Evolutionary conservation across 352 stramenopile species (phyloP).

Genomic region (Phytophthora citrophthora): DNA sequence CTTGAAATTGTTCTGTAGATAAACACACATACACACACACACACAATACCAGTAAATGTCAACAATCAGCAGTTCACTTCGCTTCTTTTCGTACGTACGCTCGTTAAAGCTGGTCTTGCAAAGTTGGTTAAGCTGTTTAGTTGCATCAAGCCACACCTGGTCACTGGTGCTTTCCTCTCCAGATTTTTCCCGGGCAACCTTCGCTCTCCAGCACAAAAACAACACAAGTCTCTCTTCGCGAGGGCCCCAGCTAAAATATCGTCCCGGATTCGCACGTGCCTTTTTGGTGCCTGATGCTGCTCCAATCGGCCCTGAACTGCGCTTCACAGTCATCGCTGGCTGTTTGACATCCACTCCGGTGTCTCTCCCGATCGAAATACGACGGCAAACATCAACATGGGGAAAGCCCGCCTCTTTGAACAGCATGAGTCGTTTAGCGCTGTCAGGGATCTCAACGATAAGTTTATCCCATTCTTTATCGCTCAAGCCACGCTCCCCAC

Average conservation of each 20-base stretch:
- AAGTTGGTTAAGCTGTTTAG: conserved; percentile 33
- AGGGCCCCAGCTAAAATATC: background rate
- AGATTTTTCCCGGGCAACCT: conserved; percentile 15
- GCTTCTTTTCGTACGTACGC: background rate
- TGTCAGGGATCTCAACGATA: conserved; percentile 29
- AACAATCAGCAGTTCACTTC: background rate
- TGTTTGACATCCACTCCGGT: conserved; percentile 2
- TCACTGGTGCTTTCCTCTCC: conserved; percentile 24
- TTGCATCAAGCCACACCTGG: conserved; percentile 23
- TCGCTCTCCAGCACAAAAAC: conserved; percentile 34
- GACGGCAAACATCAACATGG: conserved; percentile 27
- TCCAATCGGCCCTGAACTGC: background rate
- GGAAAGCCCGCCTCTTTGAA: conserved; percentile 32
- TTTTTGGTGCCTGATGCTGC: conserved; percentile 15
- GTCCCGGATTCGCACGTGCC: background rate
- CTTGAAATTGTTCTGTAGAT: conserved; percentile 38
- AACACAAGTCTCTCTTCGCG: conserved; percentile 35
- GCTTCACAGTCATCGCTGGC: conserved; percentile 1
- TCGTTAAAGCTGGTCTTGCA: conserved; percentile 23
- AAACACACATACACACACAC: background rate
- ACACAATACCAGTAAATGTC: no score
- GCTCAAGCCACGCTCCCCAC: conserved; percentile 12
- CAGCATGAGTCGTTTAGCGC: conserved; percentile 19
- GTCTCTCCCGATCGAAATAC: conserved; percentile 19
- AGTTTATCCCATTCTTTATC: conserved; percentile 34